These are phyloP conservation scores for Colletotrichum tanaceti DNA, from an alignment of 2,329 filamentous ascomycete genomes.

Conservation along the genomic window DNA sequence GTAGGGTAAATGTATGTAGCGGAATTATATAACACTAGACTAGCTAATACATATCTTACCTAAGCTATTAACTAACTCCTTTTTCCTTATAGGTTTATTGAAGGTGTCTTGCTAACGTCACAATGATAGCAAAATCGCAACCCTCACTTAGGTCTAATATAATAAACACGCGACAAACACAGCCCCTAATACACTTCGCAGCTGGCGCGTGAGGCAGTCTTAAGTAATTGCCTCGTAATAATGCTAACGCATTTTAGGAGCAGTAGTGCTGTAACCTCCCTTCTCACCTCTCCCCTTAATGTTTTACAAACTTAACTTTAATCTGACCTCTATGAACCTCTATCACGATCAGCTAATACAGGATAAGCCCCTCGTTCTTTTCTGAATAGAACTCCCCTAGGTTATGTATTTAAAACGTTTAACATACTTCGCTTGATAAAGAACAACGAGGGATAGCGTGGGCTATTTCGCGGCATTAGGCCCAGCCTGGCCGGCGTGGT, in stretches of 20 bases:
- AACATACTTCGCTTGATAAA: too few species aligned
- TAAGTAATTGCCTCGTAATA: background rate
- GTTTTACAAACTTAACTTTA: conserved; percentile 5
- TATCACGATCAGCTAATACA: background rate
- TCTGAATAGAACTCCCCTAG: background rate
- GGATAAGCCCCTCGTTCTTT: background rate
- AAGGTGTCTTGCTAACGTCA: background rate
- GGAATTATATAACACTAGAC: conserved; percentile 4
- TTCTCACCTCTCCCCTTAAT: conserved; percentile 1
- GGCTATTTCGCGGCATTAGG: conserved; percentile 76
- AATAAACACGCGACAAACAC: conserved; percentile 1
- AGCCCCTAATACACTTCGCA: background rate
- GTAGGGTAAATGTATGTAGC: background rate
- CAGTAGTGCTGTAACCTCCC: background rate
- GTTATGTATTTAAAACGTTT: too few species aligned
- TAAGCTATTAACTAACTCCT: background rate
- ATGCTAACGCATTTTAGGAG: background rate
- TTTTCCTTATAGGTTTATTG: background rate
- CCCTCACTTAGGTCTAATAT: conserved; percentile 1
- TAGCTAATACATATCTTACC: background rate
- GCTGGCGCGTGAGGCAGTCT: background rate
- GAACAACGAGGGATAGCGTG: conserved; percentile 65
- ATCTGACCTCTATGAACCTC: background rate
- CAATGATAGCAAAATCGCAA: background rate
- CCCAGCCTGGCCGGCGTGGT: conserved; percentile 77